Evolutionary conservation across 257 asterid species (phyloP), one percentile per base, ranked within the genome.

Genomic region (Avicennia marina): DNA sequence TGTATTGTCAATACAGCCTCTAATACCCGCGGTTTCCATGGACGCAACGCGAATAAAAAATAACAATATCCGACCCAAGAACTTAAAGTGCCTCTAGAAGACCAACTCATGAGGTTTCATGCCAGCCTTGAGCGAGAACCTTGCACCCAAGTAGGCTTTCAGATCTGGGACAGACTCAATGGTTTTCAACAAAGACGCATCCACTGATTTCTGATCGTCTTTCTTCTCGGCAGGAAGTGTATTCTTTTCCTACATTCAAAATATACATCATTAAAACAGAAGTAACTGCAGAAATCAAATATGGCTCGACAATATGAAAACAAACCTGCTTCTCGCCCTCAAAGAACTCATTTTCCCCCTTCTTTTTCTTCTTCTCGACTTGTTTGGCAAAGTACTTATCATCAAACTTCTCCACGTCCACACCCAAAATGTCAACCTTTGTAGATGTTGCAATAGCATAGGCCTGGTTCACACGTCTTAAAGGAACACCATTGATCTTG

Each of bases 21-120:
- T 29, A 29, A 4, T 8, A 29, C 34, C 4, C 4, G 7, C 4
- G 34, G 34, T 29, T 4, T 4, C 1, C 7, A 29, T 4, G 34
- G 34, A 29, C 4, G 8, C 34, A 29, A 8, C 4, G 34, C 34
- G 8, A 29, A 29, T 8, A 29, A 29, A 29, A 29, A 29, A 4
- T 29, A 29, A 29, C 0, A 29, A 29, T 4, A 29, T 29, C 8
- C 7, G 34, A 8, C 8, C 34, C 4, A 29, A 29, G 34, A 29
- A 29, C 8, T 29, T 8, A 4, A 29, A 36, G 10, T 36, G 6
- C 41, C 41, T 60, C 80, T 79, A 73, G 31, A 69, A 82, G 20
- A 74, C 86, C 62, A 86, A 65, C 81, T 82, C 95, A 46, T 82
- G 95, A 6, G 91, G 90, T 46, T 82, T 86, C 77, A 63, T 71